Conservation (phyloP, 2,329 filamentous ascomycete genomes). For the Aspergillus versicolor region DNA sequence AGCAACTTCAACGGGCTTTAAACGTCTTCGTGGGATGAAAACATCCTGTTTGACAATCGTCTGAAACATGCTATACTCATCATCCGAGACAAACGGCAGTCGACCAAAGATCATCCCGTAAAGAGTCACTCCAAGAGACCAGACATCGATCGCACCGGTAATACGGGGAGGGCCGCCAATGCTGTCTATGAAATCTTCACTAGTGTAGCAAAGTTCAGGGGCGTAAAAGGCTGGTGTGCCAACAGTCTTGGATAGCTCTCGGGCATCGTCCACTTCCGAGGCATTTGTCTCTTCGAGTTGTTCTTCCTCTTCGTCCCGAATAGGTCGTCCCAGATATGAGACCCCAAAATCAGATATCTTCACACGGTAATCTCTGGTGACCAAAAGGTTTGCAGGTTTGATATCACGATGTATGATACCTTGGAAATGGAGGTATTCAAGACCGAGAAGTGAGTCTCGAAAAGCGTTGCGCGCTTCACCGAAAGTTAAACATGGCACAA, state of each 20-base stretch:
- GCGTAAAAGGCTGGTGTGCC: slow-evolving; percentile 98
- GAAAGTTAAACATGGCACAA: slow-evolving; percentile 89
- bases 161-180: slow-evolving; percentile 67
- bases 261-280: slow-evolving; percentile 83
- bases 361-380: slow-evolving; percentile 78
- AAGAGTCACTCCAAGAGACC: slow-evolving; percentile 93
- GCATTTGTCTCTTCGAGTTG: slow-evolving; percentile 80
- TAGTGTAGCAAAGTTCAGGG: slow-evolving; percentile 91
- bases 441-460: slow-evolving; percentile 84
- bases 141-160: slow-evolving; percentile 92
- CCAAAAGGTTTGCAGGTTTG: slow-evolving; percentile 86
- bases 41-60: slow-evolving; percentile 91
- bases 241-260: slow-evolving; percentile 96
- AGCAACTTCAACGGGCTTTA: slow-evolving; percentile 65
- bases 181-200: slow-evolving; percentile 57
- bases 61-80: slow-evolving; percentile 87
- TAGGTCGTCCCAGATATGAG: slow-evolving; percentile 89
- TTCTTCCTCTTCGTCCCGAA: slow-evolving; percentile 76
- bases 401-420: slow-evolving; percentile 83
- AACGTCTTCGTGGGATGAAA: slow-evolving; percentile 76
- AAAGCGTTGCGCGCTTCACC: slow-evolving; percentile 80
- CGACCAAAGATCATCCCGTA: slow-evolving; percentile 95
- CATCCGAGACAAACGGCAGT: slow-evolving; percentile 87
- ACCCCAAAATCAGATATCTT: slow-evolving; percentile 99
- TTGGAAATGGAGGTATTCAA: slow-evolving; percentile 90